Base-by-base conservation (phyloP, 1,139 yeast species). In the Pichia inconspicua region DNA sequence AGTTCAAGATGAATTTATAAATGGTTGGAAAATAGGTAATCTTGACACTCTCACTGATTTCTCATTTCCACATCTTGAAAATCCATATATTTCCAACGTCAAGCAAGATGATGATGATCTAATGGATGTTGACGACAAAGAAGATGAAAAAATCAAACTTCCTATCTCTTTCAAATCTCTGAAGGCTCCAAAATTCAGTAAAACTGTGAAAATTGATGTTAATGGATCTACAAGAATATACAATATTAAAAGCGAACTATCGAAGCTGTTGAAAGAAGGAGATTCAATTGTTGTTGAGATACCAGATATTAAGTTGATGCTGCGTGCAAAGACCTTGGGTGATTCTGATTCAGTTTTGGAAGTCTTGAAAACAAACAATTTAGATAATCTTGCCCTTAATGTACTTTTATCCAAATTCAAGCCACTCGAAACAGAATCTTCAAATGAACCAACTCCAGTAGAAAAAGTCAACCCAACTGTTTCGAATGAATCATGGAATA, bases 291-390 rank as follows among this genome's bases (percentile, higher is more conserved):
- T 40, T 11, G 50, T 60, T 17, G 56, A 59, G 8, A 49, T 60
- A 1, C 55, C 57, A 15, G 69, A 70, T 47, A 48, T 73, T 36
- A 74, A 72, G 50, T 53, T 75, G 8, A 59, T 75, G 57, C 51
- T 73, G 35, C 75, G 74, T 57, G 75, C 79, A 9, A 75, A 74
- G 57, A 77, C 75, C 1, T 58, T 74, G n/a, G 71, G 70, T 44
- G 79, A 75, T 55, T 56, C 59, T 4, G 62, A 57, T 32, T 38
- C 44, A 14, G 45, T 62, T 17, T 22, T 28, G 12, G 43, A 49
- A 4, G 15, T 54, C 15, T 32, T 46, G 1, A 49, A 48, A 6
- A 52, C 47, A 5, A 47, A 50, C 17, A 53, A 43, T 10, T 19
- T 38, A 22, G 54, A 56, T 4, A 54, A 43, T 17, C 17, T 66